These are phyloP conservation scores for Colletotrichum scovillei DNA, from an alignment of 2,329 filamentous ascomycete genomes.

Conservation along the genomic window DNA sequence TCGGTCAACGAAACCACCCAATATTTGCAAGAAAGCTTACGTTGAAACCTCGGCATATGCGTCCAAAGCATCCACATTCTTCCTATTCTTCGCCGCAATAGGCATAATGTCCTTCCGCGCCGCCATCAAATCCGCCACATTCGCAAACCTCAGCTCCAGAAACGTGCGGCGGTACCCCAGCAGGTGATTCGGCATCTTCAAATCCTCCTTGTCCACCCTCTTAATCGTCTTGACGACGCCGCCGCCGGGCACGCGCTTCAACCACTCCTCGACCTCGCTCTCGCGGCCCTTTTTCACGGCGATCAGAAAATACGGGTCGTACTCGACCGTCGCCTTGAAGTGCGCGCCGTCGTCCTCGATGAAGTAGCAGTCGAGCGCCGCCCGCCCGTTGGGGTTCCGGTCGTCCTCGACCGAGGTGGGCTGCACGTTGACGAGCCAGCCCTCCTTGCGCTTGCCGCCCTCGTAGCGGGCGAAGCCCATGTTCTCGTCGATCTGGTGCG, in stretches of 20 bases:
- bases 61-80: slow-evolving; percentile 96
- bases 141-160: slow-evolving; percentile 86
- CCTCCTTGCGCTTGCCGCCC: slow-evolving; percentile 81
- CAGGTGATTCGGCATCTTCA: slow-evolving; percentile 95
- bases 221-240: slow-evolving; percentile 84
- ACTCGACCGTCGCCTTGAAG: slow-evolving; percentile 97
- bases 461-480: slow-evolving; percentile 97
- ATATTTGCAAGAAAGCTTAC: slow-evolving; percentile 59
- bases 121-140: slow-evolving; percentile 87
- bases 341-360: slow-evolving; percentile 88
- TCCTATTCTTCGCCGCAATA: slow-evolving; percentile 95
- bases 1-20: slow-evolving; percentile 30
- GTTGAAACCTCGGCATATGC: slow-evolving; percentile 96
- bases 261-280: slow-evolving; percentile 96
- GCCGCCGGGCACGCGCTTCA: slow-evolving; percentile 79
- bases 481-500: slow-evolving; percentile 90
- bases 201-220: slow-evolving; percentile 89
- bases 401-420: slow-evolving; percentile 89
- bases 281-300: slow-evolving; percentile 90
- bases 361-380: slow-evolving; percentile 97
- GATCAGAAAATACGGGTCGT: slow-evolving; percentile 95
- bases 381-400: slow-evolving; percentile 83
- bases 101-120: slow-evolving; percentile 87
- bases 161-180: slow-evolving; percentile 91
- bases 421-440: slow-evolving; percentile 97